These are phyloP conservation scores for Cajanus cajan DNA, from an alignment of 306 rosid species.

Conservation along the genomic window DNA sequence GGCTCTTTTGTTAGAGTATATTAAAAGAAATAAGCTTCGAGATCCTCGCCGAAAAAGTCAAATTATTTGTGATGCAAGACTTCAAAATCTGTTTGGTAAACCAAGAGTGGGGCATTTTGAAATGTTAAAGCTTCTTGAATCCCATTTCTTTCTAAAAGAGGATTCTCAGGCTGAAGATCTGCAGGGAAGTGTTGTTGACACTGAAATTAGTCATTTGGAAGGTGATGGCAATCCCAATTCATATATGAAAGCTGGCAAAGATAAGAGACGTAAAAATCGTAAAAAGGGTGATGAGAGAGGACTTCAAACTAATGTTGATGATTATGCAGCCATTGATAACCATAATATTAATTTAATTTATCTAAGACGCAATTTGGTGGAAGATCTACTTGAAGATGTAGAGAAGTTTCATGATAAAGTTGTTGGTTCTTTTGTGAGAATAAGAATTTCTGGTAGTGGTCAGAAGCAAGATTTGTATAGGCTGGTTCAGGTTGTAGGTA, in stretches of 20 bases:
- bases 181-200: constrained; percentile 90
- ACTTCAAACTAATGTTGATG: constrained; percentile 79
- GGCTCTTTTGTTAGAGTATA: constrained; percentile 95
- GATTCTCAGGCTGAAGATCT: constrained; percentile 74
- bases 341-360: constrained; percentile 93
- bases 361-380: constrained; percentile 88
- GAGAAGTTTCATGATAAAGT: constrained; percentile 75
- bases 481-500: constrained; percentile 98
- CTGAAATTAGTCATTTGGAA: constrained; percentile 79
- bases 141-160: constrained; percentile 89
- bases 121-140: constrained; percentile 96
- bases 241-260: constrained; percentile 57
- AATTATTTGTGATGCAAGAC: constrained; percentile 84
- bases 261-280: constrained; percentile 74
- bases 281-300: constrained; percentile 80
- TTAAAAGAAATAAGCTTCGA: constrained; percentile 88
- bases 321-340: constrained; percentile 90
- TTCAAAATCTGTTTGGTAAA: constrained; percentile 90
- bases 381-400: constrained; percentile 78
- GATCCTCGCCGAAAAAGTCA: constrained; percentile 98
- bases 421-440: constrained; percentile 91
- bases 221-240: constrained; percentile 68
- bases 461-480: constrained; percentile 99
- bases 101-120: constrained; percentile 99
- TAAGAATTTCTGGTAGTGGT: constrained; percentile 93